Conservation (phyloP, 768 basidiomycete genomes). For the Leccinellum luteum region DNA sequence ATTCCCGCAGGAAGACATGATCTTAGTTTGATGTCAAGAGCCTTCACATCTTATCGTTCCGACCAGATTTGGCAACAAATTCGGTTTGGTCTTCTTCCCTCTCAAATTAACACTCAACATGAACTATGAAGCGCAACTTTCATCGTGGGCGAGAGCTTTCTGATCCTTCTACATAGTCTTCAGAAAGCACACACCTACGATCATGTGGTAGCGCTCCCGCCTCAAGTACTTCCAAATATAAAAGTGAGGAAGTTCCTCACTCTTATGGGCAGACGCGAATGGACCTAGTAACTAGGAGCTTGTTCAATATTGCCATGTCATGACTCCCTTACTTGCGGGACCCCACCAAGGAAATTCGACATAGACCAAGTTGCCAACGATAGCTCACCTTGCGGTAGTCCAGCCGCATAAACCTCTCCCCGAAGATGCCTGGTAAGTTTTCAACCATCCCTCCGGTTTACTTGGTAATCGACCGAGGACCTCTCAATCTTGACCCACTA, state of each 20-base stretch:
- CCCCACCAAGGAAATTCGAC: neutral
- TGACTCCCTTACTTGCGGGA: neutral
- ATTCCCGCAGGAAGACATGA: constrained; percentile 58
- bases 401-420: neutral
- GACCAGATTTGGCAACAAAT: neutral
- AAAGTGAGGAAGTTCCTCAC: neutral
- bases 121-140: neutral
- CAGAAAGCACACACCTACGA: neutral
- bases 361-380: neutral
- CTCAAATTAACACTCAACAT: too few relatives aligned
- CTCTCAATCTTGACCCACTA: neutral
- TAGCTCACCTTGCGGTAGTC: neutral
- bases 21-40: neutral
- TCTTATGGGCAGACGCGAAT: neutral
- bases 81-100: too few relatives aligned
- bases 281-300: neutral
- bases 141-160: neutral
- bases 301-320: too few relatives aligned
- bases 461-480: neutral
- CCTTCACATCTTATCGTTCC: neutral
- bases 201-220: neutral
- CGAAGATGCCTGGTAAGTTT: constrained; percentile 1
- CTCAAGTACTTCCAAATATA: neutral
- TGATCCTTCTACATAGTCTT: too few relatives aligned
- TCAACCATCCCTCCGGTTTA: neutral